phyloP scores from a whole-genome alignment of 2,329 filamentous ascomycete species.

The Colletotrichum magnum region DNA sequence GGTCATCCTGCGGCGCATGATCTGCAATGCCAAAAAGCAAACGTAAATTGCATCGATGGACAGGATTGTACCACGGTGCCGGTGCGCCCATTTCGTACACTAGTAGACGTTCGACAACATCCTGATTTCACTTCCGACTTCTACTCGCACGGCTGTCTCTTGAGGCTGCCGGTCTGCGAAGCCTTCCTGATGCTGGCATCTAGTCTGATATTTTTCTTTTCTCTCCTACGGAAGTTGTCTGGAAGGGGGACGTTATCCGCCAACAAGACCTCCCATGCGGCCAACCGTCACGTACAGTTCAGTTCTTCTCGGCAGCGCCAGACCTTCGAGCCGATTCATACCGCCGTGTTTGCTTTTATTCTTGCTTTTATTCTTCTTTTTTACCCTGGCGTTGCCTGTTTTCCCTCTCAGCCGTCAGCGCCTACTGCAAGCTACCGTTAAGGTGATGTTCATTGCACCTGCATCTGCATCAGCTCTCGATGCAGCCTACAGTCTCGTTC shows the following conservation, averaged over 20 bases:
- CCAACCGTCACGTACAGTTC: constrained; percentile 8
- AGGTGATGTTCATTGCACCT: not conserved
- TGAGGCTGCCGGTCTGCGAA: constrained; percentile 3
- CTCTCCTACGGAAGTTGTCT: constrained; percentile 7
- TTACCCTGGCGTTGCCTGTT: constrained; percentile 9
- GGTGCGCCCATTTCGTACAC: constrained; percentile 1
- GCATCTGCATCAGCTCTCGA: constrained; percentile 2
- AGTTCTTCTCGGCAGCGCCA: not conserved
- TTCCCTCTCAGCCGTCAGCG: constrained; percentile 13
- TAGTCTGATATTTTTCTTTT: constrained; percentile 1
- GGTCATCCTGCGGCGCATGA: constrained; percentile 15
- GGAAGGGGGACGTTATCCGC: constrained; percentile 12
- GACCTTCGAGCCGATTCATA: not conserved
- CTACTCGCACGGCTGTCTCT: not conserved
- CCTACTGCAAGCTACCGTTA: constrained; percentile 28
- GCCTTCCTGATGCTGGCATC: not conserved
- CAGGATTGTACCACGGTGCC: not conserved
- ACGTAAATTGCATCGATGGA: constrained; percentile 9
- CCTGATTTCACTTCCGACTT: not conserved
- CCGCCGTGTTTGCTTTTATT: constrained; percentile 23
- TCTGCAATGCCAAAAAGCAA: constrained; percentile 19
- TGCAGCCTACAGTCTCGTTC: constrained; percentile 1
- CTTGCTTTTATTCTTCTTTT: not conserved
- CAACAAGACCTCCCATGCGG: constrained; percentile 6
- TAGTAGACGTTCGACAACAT: constrained; percentile 1